Evolutionary conservation across 768 basidiomycete species (phyloP).

Genomic region (Lactarius tabidus): DNA sequence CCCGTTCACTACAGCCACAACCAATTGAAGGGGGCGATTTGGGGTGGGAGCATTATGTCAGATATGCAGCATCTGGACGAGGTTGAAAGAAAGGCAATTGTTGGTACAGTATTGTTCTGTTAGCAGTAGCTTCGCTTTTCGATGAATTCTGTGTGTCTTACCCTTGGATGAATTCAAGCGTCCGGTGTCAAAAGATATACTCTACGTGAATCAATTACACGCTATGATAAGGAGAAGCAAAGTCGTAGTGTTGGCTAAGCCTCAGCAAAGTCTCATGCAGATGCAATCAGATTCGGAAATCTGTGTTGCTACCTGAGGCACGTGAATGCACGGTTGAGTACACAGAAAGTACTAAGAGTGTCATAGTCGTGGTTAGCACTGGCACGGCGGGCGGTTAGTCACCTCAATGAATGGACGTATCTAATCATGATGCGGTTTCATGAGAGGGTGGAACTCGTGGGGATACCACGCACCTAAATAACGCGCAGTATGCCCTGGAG

Average conservation of each 20-base stretch:
- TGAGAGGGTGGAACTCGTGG: too few species aligned
- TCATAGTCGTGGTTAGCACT: too few species aligned
- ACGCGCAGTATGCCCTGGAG: too few species aligned
- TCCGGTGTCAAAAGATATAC: neutral
- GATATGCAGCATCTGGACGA: neutral
- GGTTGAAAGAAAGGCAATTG: neutral
- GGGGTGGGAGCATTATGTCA: neutral
- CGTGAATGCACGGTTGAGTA: too few species aligned
- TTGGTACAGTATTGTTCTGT: neutral
- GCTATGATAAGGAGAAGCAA: neutral
- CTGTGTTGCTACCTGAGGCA: too few species aligned
- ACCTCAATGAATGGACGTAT: too few species aligned
- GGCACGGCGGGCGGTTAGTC: too few species aligned
- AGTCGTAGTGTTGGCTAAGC: neutral
- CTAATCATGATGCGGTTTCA: too few species aligned
- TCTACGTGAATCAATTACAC: neutral
- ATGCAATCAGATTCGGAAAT: neutral
- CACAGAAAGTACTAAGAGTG: too few species aligned
- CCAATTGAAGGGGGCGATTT: conserved; percentile 27
- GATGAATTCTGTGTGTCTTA: neutral
- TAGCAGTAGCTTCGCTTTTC: neutral
- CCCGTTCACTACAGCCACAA: conserved; percentile 31
- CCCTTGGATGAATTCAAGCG: neutral
- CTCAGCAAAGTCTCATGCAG: neutral
- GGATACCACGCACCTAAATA: too few species aligned